phyloP scores from a whole-genome alignment of 2,329 filamentous ascomycete genomes.

The Nemania serpens region DNA sequence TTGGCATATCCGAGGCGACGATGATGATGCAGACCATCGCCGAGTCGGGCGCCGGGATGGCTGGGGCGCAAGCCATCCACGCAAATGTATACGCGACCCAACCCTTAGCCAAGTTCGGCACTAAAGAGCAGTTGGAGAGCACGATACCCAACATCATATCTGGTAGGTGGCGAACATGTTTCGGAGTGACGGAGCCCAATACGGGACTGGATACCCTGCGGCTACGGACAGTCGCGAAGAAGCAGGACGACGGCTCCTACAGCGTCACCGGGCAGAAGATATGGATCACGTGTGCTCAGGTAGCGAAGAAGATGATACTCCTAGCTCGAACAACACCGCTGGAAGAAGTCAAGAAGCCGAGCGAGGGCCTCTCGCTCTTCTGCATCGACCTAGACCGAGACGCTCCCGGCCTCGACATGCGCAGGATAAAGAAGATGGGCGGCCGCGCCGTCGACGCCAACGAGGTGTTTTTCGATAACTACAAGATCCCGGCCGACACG shows the following conservation, averaged over 20 bases:
- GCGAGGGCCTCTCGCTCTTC: conserved; percentile 79
- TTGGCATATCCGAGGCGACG: conserved; percentile 80
- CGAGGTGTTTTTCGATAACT: conserved; percentile 86
- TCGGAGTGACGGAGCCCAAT: conserved; percentile 84
- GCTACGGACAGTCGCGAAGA: conserved; percentile 67
- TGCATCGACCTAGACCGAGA: conserved; percentile 74
- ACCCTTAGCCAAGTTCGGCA: conserved; percentile 73
- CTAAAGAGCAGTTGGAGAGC: conserved; percentile 62
- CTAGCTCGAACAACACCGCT: conserved; percentile 75
- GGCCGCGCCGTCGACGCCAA: conserved; percentile 82
- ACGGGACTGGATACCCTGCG: conserved; percentile 78
- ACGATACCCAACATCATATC: conserved; percentile 74
- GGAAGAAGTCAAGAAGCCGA: conserved; percentile 69
- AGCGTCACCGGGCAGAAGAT: conserved; percentile 79
- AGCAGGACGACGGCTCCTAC: conserved; percentile 61
- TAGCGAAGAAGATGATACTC: conserved; percentile 81
- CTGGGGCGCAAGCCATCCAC: conserved; percentile 66
- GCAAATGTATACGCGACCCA: conserved; percentile 78
- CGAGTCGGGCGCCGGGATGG: conserved; percentile 80
- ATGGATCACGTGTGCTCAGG: conserved; percentile 86
- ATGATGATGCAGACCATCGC: conserved; percentile 88
- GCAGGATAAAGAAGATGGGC: conserved; percentile 83
- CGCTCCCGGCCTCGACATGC: conserved; percentile 65
- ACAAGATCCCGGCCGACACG: conserved; percentile 64
- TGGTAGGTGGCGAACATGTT: conserved; percentile 74